phyloP scores from a whole-genome alignment of 2,329 filamentous ascomycete genomes.

The Epichloe hybrida region DNA sequence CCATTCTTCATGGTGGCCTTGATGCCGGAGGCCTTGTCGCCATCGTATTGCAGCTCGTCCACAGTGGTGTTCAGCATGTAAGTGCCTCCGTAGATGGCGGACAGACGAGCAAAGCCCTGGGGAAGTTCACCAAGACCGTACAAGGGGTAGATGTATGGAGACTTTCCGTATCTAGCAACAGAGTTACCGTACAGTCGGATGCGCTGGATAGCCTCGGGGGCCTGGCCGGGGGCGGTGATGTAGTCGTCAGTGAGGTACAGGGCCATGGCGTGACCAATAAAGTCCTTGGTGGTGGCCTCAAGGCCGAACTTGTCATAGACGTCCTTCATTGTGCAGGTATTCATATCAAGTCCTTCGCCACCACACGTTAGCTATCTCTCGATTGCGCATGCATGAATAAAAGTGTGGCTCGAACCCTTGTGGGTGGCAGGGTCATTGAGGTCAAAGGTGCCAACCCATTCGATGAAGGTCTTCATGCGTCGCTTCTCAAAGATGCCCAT shows the following conservation, averaged over 20 bases:
- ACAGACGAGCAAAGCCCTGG: conserved; percentile 92
- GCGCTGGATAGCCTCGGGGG: conserved; percentile 76
- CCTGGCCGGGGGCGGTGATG: conserved; percentile 56
- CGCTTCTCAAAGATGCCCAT: conserved; percentile 99
- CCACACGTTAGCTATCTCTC: conserved; percentile 8
- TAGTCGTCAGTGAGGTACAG: conserved; percentile 87
- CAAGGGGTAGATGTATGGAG: conserved; percentile 96
- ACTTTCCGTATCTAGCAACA: conserved; percentile 94
- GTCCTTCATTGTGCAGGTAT: conserved; percentile 82
- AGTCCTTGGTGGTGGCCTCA: conserved; percentile 79
- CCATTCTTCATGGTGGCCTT: conserved; percentile 85
- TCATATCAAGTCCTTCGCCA: conserved; percentile 60
- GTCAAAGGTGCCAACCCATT: conserved; percentile 86
- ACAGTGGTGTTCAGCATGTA: conserved; percentile 98
- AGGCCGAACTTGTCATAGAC: conserved; percentile 97
- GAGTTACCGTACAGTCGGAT: conserved; percentile 96
- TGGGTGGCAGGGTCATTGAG: conserved; percentile 70
- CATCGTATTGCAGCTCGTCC: conserved; percentile 78
- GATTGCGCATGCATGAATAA: neutral
- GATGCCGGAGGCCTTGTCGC: conserved; percentile 80
- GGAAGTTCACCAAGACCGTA: conserved; percentile 96
- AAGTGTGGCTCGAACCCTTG: conserved; percentile 48
- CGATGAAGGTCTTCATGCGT: conserved; percentile 88
- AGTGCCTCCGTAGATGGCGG: conserved; percentile 95
- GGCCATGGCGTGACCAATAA: conserved; percentile 97